These are phyloP conservation scores for Tuber aestivum DNA, from an alignment of 495 filamentous ascomycete genomes.

Conservation along the genomic window DNA sequence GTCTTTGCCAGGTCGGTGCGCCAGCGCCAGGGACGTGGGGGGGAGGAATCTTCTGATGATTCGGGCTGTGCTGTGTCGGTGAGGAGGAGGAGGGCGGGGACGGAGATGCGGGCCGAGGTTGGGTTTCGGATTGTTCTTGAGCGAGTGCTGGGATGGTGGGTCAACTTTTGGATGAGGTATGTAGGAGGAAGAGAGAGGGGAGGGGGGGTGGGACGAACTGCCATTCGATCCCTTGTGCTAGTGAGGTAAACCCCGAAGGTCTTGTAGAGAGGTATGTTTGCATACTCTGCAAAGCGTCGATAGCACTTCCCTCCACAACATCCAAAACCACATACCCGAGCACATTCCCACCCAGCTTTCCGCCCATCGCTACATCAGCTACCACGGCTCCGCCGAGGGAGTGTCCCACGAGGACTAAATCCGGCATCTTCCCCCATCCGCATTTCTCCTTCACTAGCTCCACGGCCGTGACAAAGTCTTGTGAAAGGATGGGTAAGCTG, in stretches of 20 bases:
- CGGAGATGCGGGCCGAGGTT: conserved; percentile 71
- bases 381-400: conserved; percentile 93
- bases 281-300: conserved; percentile 96
- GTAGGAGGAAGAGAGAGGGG: background rate
- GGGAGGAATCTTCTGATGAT: conserved; percentile 34
- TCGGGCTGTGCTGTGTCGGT: background rate
- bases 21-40: conserved; percentile 64
- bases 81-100: conserved; percentile 71
- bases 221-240: conserved; percentile 84
- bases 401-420: conserved; percentile 82
- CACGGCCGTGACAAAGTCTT: conserved; percentile 67
- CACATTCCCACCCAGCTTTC: conserved; percentile 58
- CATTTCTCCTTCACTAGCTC: conserved; percentile 57
- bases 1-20: conserved; percentile 76
- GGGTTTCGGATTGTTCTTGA: conserved; percentile 82
- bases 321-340: conserved; percentile 89
- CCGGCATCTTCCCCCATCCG: conserved; percentile 66
- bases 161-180: conserved; percentile 6
- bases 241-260: conserved; percentile 67
- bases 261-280: conserved; percentile 78
- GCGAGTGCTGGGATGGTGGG: conserved; percentile 52
- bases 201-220: conserved; percentile 53
- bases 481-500: conserved; percentile 60
- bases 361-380: conserved; percentile 67
- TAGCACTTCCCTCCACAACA: conserved; percentile 79